phyloP scores from a whole-genome alignment of 2,329 filamentous ascomycete species.

The Alternaria infectoria region DNA sequence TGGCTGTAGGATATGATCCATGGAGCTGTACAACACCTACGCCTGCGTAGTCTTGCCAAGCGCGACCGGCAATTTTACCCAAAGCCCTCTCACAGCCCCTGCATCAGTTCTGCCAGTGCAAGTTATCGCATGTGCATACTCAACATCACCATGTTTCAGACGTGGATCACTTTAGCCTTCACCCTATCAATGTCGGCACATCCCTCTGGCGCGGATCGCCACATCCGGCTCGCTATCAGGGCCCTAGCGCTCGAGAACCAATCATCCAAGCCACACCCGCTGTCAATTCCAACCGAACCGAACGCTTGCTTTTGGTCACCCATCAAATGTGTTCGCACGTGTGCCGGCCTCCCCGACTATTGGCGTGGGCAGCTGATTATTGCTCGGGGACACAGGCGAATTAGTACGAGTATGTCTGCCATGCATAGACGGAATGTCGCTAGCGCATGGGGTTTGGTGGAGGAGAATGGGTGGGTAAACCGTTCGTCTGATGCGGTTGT shows the following conservation, averaged over 20 bases:
- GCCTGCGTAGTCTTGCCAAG: neutral
- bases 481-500: neutral
- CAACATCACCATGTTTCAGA: conserved; percentile 4
- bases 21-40: neutral
- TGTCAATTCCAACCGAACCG: neutral
- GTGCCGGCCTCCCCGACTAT: conserved; percentile 1
- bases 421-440: conserved; percentile 6
- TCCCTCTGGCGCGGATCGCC: conserved; percentile 11
- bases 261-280: conserved; percentile 19
- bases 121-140: neutral
- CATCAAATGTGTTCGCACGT: conserved; percentile 1
- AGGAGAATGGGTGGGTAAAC: neutral
- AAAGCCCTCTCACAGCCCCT: neutral
- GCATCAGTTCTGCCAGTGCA: neutral
- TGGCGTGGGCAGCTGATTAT: conserved; percentile 1
- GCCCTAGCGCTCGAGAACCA: conserved; percentile 13
- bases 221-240: conserved; percentile 14
- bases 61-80: neutral
- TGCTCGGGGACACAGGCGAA: neutral
- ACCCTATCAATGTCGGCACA: conserved; percentile 15
- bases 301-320: neutral
- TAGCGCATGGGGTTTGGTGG: neutral
- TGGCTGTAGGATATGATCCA: conserved; percentile 1
- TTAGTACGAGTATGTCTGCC: neutral
- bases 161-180: conserved; percentile 10